Conservation (phyloP, 139 green algal genomes). For the Spirogloea muscicola region DNA sequence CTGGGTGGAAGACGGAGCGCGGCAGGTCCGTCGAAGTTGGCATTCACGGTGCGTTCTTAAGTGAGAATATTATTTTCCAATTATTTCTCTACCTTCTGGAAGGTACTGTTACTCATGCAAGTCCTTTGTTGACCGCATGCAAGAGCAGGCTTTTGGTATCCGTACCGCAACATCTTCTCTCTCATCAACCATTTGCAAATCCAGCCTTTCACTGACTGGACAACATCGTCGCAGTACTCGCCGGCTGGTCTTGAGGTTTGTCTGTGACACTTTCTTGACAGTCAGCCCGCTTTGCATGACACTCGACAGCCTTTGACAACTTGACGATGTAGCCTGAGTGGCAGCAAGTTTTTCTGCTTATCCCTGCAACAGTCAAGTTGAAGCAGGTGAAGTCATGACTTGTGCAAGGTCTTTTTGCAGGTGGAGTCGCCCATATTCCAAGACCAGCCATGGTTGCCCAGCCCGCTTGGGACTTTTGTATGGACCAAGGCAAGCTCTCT, state of each 20-base stretch:
- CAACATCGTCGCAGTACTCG: constrained; percentile 24
- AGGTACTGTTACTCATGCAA: too few relatives aligned
- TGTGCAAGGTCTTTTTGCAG: too few relatives aligned
- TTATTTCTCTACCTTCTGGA: too few relatives aligned
- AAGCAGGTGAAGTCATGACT: too few relatives aligned
- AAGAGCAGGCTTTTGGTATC: constrained; percentile 52
- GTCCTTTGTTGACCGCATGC: too few relatives aligned
- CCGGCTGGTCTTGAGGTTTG: constrained; percentile 11
- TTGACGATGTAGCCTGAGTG: not conserved
- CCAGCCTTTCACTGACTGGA: constrained; percentile 46
- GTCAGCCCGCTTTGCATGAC: not conserved
- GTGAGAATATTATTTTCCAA: too few relatives aligned
- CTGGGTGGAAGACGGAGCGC: constrained; percentile 38
- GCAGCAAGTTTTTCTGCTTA: too few relatives aligned
- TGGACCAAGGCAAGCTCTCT: constrained; percentile 37
- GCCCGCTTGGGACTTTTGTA: constrained; percentile 34
- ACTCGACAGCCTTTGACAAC: not conserved
- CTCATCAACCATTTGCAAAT: constrained; percentile 42
- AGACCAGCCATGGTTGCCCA: constrained; percentile 43
- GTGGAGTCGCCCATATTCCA: constrained; percentile 50
- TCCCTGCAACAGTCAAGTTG: too few relatives aligned
- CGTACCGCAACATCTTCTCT: constrained; percentile 48
- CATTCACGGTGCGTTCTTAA: constrained; percentile 50
- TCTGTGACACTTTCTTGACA: not conserved
- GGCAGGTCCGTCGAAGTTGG: constrained; percentile 43